Percentiles rank a stretch among this genome's conserved stretches.
Evolutionary conservation across 345 rosid species (phyloP).

Genomic region (Citrus cavaleriei): DNA sequence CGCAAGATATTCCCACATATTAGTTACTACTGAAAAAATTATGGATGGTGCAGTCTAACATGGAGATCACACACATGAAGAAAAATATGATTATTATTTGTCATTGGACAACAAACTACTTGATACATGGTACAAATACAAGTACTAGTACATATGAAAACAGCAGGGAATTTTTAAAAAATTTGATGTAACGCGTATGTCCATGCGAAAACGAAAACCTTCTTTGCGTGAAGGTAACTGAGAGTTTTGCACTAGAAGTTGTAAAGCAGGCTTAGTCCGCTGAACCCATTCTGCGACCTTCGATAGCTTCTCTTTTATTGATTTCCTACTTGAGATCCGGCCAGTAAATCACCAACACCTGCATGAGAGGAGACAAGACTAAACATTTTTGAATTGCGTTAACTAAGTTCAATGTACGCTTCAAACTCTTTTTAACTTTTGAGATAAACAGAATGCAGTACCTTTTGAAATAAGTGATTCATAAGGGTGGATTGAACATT

Average conservation of each 20-base stretch:
- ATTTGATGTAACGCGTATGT: too few species aligned
- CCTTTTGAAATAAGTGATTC: conserved; percentile 38
- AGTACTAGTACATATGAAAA: neutral
- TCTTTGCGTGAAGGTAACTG: conserved; percentile 11
- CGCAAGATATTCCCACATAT: conserved; percentile 1
- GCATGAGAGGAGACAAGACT: neutral
- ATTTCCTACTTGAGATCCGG: conserved; percentile 19
- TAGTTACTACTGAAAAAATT: neutral
- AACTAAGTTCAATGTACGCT: too few species aligned
- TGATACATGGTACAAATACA: neutral
- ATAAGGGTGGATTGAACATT: conserved; percentile 27
- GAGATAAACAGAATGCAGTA: neutral
- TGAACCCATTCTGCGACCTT: conserved; percentile 51
- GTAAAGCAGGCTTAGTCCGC: conserved; percentile 22
- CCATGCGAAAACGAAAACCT: neutral
- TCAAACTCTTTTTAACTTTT: neutral
- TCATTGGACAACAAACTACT: neutral
- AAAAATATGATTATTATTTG: neutral
- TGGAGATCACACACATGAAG: neutral
- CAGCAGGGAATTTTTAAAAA: neutral
- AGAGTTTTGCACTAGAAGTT: conserved; percentile 1
- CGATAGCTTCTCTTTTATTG: conserved; percentile 34
- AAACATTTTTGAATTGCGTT: neutral
- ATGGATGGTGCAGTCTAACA: neutral
- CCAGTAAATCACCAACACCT: conserved; percentile 26